phyloP scores from a whole-genome alignment of 805 yeast genomes.

The Teunomyces atbi region DNA sequence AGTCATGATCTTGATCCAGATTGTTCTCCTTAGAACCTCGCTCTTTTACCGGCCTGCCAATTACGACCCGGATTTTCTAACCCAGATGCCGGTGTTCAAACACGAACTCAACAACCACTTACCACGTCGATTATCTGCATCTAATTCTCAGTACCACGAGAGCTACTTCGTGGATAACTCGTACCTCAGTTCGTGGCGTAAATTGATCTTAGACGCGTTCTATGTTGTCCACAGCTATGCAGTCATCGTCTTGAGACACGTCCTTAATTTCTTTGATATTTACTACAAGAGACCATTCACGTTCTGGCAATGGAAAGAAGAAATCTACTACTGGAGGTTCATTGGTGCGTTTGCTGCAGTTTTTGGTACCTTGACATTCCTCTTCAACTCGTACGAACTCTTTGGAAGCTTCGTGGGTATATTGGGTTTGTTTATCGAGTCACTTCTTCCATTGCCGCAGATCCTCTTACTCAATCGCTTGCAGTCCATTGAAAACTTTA shows the following conservation, averaged over 20 bases:
- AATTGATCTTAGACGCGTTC: slow-evolving; percentile 8
- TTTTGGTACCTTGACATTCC: slow-evolving; percentile 40
- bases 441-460: slow-evolving; percentile 74
- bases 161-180: slow-evolving; percentile 11
- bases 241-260: slow-evolving; percentile 18
- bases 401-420: slow-evolving; percentile 58
- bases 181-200: background rate
- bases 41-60: slow-evolving; percentile 51
- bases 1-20: slow-evolving; percentile 82
- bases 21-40: slow-evolving; percentile 60
- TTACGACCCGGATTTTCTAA: slow-evolving; percentile 32
- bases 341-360: slow-evolving; percentile 43
- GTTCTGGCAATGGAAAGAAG: slow-evolving; percentile 87
- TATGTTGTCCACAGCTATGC: slow-evolving; percentile 10
- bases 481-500: slow-evolving; percentile 74
- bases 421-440: slow-evolving; percentile 68
- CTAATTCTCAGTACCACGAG: slow-evolving; percentile 14
- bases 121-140: slow-evolving; percentile 17
- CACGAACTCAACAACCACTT: slow-evolving; percentile 18
- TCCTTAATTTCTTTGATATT: slow-evolving; percentile 66
- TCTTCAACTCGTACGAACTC: slow-evolving; percentile 31
- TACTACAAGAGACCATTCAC: slow-evolving; percentile 59
- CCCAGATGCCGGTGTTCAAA: slow-evolving; percentile 27
- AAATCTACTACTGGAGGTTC: slow-evolving; percentile 61
- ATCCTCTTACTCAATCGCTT: slow-evolving; percentile 65